Evolutionary conservation across 257 asterid species (phyloP).

Genomic region (Solanum chiquidenum): DNA sequence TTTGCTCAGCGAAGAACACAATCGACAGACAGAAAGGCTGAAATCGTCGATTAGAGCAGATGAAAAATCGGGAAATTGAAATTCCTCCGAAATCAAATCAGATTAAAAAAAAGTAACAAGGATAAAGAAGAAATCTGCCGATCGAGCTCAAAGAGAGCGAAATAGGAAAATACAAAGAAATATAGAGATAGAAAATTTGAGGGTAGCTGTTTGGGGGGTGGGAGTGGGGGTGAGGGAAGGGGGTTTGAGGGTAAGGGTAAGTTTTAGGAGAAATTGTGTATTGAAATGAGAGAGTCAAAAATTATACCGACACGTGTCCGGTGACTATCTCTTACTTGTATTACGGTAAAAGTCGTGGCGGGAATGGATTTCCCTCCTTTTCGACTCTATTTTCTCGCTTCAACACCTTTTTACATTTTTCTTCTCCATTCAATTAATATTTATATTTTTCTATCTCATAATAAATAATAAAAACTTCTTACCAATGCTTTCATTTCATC

Average conservation of each 20-base stretch:
- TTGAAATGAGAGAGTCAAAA: background rate
- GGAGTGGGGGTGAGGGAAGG: background rate
- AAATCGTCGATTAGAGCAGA: conserved; percentile 9
- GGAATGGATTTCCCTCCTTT: conserved; percentile 8
- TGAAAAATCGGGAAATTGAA: background rate
- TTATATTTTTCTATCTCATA: too few species aligned
- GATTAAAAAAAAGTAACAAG: background rate
- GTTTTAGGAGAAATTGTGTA: background rate
- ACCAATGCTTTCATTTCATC: background rate
- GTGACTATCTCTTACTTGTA: conserved; percentile 17
- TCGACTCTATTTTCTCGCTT: background rate
- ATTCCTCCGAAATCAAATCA: background rate
- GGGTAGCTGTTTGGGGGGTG: background rate
- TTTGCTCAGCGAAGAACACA: conserved; percentile 4
- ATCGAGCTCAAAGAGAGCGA: background rate
- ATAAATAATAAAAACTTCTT: too few species aligned
- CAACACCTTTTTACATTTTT: background rate
- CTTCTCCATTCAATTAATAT: background rate
- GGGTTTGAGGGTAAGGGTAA: background rate
- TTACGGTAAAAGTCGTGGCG: conserved; percentile 27
- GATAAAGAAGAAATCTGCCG: background rate
- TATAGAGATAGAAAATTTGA: background rate
- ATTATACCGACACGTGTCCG: conserved; percentile 42
- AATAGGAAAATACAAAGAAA: background rate
- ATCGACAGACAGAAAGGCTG: conserved; percentile 18